A percentile compares a stretch with the other conserved stretches of the same genome.
These are phyloP conservation scores for Claviceps monticola DNA, from an alignment of 2,329 filamentous ascomycete species.

Conservation along the genomic window DNA sequence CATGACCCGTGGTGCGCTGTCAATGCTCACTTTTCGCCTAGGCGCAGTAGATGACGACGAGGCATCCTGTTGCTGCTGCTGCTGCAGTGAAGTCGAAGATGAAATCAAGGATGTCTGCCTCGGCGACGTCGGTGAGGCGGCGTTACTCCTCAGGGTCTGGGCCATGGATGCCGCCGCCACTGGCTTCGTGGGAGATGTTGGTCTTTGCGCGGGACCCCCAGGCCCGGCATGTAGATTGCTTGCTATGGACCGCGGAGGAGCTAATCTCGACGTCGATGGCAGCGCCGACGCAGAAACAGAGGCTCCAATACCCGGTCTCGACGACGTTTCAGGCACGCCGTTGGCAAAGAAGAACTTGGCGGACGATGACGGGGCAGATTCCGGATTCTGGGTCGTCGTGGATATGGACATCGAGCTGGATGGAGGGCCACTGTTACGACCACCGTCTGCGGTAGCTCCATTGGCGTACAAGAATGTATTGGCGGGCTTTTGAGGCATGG, in stretches of 20 bases:
- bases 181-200: constrained; percentile 38
- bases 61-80: constrained; percentile 18
- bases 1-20: constrained; percentile 21
- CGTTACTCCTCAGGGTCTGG: constrained; percentile 9
- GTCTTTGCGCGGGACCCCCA: constrained; percentile 22
- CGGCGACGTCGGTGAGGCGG: constrained; percentile 12
- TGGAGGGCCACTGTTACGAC: constrained; percentile 19
- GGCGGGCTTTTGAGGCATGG: constrained; percentile 31
- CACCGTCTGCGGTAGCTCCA: constrained; percentile 27
- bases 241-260: constrained; percentile 25
- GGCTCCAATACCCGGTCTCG: constrained; percentile 22
- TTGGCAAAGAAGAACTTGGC: constrained; percentile 68
- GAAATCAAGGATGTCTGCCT: constrained; percentile 17
- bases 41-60: constrained; percentile 11
- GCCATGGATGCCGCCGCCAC: constrained; percentile 11
- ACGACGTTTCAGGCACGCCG: constrained; percentile 36
- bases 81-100: constrained; percentile 24
- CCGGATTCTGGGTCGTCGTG: constrained; percentile 20
- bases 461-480: constrained; percentile 44
- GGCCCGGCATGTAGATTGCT: constrained; percentile 14
- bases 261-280: constrained; percentile 30
- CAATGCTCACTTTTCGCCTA: constrained; percentile 30
- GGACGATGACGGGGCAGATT: constrained; percentile 21
- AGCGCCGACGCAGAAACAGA: constrained; percentile 30
- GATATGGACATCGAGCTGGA: constrained; percentile 19